Evolutionary conservation across 2,329 filamentous ascomycete species (phyloP).

Genomic region (Fusarium algeriense): DNA sequence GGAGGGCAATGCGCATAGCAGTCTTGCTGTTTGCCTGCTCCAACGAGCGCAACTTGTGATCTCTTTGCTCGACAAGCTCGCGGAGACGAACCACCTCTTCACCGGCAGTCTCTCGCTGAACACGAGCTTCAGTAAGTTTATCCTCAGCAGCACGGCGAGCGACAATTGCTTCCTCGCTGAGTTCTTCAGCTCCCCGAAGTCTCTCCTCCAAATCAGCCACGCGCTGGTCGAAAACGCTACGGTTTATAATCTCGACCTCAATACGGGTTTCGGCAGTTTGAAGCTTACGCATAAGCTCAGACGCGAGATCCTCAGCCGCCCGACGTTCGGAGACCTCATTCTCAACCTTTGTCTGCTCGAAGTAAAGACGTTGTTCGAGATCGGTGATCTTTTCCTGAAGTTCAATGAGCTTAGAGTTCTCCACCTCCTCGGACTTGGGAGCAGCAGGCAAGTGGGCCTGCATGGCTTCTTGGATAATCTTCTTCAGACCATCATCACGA

Average conservation of each 20-base stretch:
- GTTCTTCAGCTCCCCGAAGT: conserved; percentile 72
- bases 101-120: conserved; percentile 75
- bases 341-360: conserved; percentile 62
- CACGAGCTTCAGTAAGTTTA: conserved; percentile 77
- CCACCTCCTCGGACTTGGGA: conserved; percentile 63
- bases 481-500: conserved; percentile 66
- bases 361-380: conserved; percentile 68
- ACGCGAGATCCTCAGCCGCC: conserved; percentile 64
- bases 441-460: conserved; percentile 67
- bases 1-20: conserved; percentile 71
- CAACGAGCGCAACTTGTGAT: conserved; percentile 72
- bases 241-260: conserved; percentile 72
- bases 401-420: conserved; percentile 66
- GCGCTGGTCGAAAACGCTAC: conserved; percentile 69
- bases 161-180: conserved; percentile 73
- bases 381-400: conserved; percentile 71
- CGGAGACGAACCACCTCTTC: conserved; percentile 78
- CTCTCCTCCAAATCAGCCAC: conserved; percentile 77
- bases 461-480: conserved; percentile 73
- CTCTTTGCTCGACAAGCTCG: conserved; percentile 75
- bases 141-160: conserved; percentile 77
- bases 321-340: conserved; percentile 63
- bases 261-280: conserved; percentile 69
- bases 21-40: conserved; percentile 68
- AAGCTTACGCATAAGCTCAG: conserved; percentile 67